Percentiles rank a stretch among this genome's conserved stretches.
Evolutionary conservation across 176 grass and related monocot genomes (phyloP).

Genomic region (Rhipidocladum racemiflorum): DNA sequence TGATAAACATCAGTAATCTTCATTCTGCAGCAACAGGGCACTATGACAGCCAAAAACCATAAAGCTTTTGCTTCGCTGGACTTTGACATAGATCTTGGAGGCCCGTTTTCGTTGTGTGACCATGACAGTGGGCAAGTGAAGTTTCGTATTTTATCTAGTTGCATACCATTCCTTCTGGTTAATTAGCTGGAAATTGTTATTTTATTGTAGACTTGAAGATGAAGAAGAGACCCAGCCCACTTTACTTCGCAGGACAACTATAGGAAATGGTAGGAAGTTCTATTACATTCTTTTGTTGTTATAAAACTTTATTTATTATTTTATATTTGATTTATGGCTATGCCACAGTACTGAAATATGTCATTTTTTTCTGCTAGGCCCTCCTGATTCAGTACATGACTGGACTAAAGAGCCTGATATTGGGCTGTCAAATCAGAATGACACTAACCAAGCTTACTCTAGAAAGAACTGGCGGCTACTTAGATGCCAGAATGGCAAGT

Average conservation of each 20-base stretch:
- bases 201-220: constrained; percentile 70
- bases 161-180: constrained; percentile 20
- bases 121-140: constrained; percentile 67
- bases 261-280: constrained; percentile 72
- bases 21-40: constrained; percentile 80
- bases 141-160: constrained; percentile 10
- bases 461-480: constrained; percentile 89
- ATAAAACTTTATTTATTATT: constrained; percentile 13
- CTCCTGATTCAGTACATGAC: constrained; percentile 81
- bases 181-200: constrained; percentile 31
- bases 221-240: constrained; percentile 62
- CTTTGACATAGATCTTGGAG: constrained; percentile 63
- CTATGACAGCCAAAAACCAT: constrained; percentile 45
- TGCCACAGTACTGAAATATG: constrained; percentile 10
- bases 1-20: constrained; percentile 20
- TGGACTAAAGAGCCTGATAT: constrained; percentile 83
- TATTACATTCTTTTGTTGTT: neutral
- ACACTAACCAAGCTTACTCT: constrained; percentile 52
- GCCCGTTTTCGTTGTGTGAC: constrained; percentile 54
- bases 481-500: constrained; percentile 95
- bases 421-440: constrained; percentile 58
- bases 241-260: constrained; percentile 59
- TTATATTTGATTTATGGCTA: neutral
- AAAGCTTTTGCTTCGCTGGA: constrained; percentile 72
- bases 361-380: constrained; percentile 53